phyloP scores from a whole-genome alignment of 352 stramenopile genomes.

The Phytophthora agathidicida region DNA sequence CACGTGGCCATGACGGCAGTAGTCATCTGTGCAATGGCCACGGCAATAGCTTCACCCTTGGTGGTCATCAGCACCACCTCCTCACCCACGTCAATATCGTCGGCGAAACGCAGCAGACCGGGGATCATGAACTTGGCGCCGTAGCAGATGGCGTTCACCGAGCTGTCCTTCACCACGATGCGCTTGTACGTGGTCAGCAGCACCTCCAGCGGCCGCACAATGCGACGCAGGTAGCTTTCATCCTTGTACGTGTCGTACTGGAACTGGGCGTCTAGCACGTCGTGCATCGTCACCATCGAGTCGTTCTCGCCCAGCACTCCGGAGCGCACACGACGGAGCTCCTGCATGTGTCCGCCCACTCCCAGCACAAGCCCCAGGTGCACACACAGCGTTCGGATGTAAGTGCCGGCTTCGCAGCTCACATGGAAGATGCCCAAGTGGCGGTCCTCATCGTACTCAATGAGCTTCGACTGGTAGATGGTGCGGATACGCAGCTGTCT shows the following conservation, averaged over 20 bases:
- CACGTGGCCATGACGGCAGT: conserved; percentile 99
- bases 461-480: conserved; percentile 99
- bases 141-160: conserved; percentile 99
- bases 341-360: conserved; percentile 99
- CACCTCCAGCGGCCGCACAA: conserved; percentile 98
- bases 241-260: conserved; percentile 99
- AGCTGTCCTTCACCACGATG: conserved; percentile 99
- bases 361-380: conserved; percentile 98
- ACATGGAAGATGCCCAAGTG: conserved; percentile 98
- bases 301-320: conserved; percentile 97
- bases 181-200: conserved; percentile 99
- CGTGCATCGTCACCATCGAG: conserved; percentile 99
- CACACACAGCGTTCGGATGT: conserved; percentile 99
- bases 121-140: conserved; percentile 99
- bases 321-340: conserved; percentile 97
- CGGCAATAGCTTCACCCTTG: conserved; percentile 99
- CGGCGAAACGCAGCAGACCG: conserved; percentile 98
- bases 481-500: conserved; percentile 99
- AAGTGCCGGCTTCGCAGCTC: conserved; percentile 98
- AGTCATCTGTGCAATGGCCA: conserved; percentile 99
- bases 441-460: conserved; percentile 98
- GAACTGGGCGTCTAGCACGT: conserved; percentile 99
- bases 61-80: conserved; percentile 99
- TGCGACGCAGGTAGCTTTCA: conserved; percentile 98
- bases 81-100: conserved; percentile 99